Conservation (phyloP, 176 grass and related monocot genomes). For the Triticum turgidum region DNA sequence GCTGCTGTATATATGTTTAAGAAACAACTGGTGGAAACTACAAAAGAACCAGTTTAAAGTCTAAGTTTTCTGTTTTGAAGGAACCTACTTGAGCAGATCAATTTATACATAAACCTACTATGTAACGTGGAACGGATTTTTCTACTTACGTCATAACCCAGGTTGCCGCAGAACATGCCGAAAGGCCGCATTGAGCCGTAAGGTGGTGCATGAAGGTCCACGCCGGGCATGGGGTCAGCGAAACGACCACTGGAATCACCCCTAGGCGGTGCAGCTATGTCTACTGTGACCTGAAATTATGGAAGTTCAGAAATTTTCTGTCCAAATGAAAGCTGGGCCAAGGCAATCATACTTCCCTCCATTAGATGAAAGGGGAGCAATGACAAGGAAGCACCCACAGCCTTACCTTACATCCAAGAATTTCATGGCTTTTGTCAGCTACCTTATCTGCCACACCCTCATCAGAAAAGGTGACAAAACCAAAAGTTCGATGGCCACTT, state of each 20-base stretch:
- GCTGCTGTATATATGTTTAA: background rate
- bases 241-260: constrained; percentile 52
- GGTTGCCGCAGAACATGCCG: constrained; percentile 54
- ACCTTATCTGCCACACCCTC: constrained; percentile 87
- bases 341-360: background rate
- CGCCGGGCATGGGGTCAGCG: constrained; percentile 40
- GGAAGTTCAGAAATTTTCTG: background rate
- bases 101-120: constrained; percentile 8
- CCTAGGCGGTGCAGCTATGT: constrained; percentile 74
- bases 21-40: background rate
- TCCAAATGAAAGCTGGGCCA: background rate
- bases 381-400: background rate
- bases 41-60: background rate
- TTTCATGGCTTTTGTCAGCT: constrained; percentile 80
- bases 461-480: constrained; percentile 91
- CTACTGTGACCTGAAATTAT: constrained; percentile 67
- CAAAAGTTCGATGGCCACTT: constrained; percentile 88
- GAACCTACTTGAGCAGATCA: background rate
- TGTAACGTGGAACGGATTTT: background rate
- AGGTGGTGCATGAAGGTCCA: constrained; percentile 47
- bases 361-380: background rate
- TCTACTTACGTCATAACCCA: constrained; percentile 73
- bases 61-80: background rate
- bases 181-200: constrained; percentile 77
- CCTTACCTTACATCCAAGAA: constrained; percentile 84